Percentiles rank a stretch among this genome's conserved stretches.
Evolutionary conservation across 1,284 basidiomycete species (phyloP).

Genomic region (Schizophyllum amplum): DNA sequence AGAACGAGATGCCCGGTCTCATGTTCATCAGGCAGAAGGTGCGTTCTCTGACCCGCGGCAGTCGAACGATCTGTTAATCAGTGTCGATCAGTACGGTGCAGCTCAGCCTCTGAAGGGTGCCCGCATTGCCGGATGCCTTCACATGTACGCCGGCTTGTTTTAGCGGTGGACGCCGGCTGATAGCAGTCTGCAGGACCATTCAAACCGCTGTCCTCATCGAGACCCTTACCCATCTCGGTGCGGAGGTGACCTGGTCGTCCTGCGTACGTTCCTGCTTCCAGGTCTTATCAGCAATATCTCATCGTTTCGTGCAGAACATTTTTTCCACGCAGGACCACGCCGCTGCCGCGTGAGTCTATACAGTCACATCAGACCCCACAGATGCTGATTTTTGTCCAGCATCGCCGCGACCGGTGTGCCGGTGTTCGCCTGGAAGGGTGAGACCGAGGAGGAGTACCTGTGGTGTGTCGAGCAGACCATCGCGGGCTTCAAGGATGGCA

Average conservation of each 20-base stretch:
- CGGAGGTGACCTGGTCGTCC: conserved; percentile 98
- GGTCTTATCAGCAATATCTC: conserved; percentile 2
- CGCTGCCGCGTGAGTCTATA: conserved; percentile 77
- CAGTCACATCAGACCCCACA: conserved; percentile 4
- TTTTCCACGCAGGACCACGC: conserved; percentile 99
- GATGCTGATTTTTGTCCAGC: conserved; percentile 25
- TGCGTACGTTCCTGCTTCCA: conserved; percentile 52
- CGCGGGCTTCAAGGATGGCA: conserved; percentile 68
- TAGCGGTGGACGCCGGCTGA: background rate
- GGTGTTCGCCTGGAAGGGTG: conserved; percentile 99
- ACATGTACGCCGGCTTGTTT: conserved; percentile 57
- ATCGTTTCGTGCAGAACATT: conserved; percentile 67
- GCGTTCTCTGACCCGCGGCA: conserved; percentile 4
- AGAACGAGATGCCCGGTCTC: conserved; percentile 92
- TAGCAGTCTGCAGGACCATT: conserved; percentile 65
- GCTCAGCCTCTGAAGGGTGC: conserved; percentile 90
- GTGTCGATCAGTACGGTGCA: conserved; percentile 56
- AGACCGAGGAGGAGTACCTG: conserved; percentile 97
- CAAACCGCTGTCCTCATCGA: conserved; percentile 97
- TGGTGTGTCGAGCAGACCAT: conserved; percentile 99
- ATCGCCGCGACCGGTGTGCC: conserved; percentile 98
- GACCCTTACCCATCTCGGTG: conserved; percentile 90
- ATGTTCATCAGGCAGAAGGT: conserved; percentile 88
- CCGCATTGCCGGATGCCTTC: conserved; percentile 95
- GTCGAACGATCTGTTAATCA: conserved; percentile 14